Conservation (phyloP, 169 alveolate species). For the Plasmodium gaboni region DNA sequence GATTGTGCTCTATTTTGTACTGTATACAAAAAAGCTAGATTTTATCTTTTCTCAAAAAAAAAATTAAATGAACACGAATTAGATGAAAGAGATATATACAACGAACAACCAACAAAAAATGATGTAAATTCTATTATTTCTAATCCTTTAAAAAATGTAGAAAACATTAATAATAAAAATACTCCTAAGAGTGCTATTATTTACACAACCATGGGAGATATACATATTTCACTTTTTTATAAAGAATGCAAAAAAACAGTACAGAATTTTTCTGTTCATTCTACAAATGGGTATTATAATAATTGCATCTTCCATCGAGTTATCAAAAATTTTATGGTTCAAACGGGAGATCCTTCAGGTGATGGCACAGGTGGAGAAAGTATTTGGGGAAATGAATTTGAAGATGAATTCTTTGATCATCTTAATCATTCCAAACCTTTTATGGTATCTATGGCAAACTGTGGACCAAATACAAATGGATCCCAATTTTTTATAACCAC, state of each 20-base stretch:
- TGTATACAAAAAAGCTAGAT: constrained; percentile 83
- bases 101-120: constrained; percentile 89
- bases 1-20: constrained; percentile 81
- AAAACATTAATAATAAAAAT: constrained; percentile 62
- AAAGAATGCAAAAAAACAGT: constrained; percentile 96
- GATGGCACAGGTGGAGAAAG: constrained; percentile 98
- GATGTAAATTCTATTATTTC: constrained; percentile 57
- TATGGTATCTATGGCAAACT: constrained; percentile 98
- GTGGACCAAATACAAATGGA: constrained; percentile 98
- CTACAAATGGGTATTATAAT: constrained; percentile 94
- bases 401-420: constrained; percentile 95
- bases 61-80: constrained; percentile 92
- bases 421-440: constrained; percentile 96
- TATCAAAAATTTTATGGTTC: constrained; percentile 97
- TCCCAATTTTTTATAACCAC: constrained; percentile 98
- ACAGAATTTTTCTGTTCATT: constrained; percentile 96
- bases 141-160: constrained; percentile 51
- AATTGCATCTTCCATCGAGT: constrained; percentile 91
- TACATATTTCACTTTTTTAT: constrained; percentile 93
- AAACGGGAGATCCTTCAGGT: constrained; percentile 99
- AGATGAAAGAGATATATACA: constrained; percentile 93
- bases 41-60: constrained; percentile 93
- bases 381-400: constrained; percentile 94
- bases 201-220: constrained; percentile 98
- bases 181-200: constrained; percentile 93